phyloP scores from a whole-genome alignment of 768 basidiomycete species.

The Lentinula lateritia region DNA sequence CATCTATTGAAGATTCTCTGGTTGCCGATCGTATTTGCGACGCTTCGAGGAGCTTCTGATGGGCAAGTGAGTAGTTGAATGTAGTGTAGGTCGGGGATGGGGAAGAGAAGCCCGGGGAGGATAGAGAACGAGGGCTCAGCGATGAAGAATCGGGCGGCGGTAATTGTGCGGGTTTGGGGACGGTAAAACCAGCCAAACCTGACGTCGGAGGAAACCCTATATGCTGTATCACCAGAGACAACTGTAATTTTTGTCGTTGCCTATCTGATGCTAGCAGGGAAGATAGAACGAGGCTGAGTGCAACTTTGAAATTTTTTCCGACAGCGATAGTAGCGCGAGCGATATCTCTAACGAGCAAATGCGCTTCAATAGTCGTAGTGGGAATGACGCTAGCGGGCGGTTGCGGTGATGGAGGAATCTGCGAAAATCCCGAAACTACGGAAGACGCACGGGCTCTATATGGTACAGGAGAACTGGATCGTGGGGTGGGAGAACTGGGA shows the following conservation, averaged over 20 bases:
- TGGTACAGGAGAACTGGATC: conserved; percentile 34
- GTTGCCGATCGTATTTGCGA: conserved; percentile 28
- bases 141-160: conserved; percentile 25
- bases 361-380: conserved; percentile 46
- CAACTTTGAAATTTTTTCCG: conserved; percentile 57
- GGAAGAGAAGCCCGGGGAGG: conserved; percentile 51
- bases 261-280: conserved; percentile 32
- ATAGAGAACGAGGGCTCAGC: conserved; percentile 27
- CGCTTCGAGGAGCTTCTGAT: conserved; percentile 42
- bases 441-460: conserved; percentile 38
- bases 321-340: conserved; percentile 38
- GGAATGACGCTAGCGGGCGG: conserved; percentile 17
- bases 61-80: conserved; percentile 49
- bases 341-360: conserved; percentile 48
- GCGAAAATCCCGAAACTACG: conserved; percentile 26
- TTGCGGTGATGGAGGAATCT: conserved; percentile 22
- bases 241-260: conserved; percentile 27
- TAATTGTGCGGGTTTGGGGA: conserved; percentile 5
- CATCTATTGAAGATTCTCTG: conserved; percentile 10
- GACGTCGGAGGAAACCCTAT: conserved; percentile 35
- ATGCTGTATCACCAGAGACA: conserved; percentile 63
- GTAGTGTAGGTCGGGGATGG: conserved; percentile 39
- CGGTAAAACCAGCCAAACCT: no score
- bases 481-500: conserved; percentile 50
- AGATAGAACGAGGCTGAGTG: conserved; percentile 47